Percentiles rank a stretch among this genome's conserved stretches.
These are phyloP conservation scores for Sphagnum magellanicum DNA, from an alignment of 228 moss, liverwort and hornwort genomes.

Conservation along the genomic window DNA sequence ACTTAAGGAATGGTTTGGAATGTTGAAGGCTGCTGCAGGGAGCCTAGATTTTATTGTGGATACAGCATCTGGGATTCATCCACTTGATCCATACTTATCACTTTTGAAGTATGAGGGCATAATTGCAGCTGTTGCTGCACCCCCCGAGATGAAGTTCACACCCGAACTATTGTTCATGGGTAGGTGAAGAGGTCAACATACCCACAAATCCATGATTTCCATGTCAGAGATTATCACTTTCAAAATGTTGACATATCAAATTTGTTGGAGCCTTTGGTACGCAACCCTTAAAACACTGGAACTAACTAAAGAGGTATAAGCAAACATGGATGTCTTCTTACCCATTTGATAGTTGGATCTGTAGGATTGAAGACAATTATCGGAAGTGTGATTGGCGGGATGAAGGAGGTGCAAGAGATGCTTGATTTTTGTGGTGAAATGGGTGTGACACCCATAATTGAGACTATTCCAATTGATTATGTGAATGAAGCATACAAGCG, in stretches of 20 bases:
- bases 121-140: constrained; percentile 3
- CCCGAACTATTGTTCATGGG: constrained; percentile 2
- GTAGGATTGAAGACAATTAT: constrained; percentile 37
- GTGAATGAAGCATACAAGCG: constrained; percentile 57
- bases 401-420: constrained; percentile 51
- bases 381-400: constrained; percentile 61
- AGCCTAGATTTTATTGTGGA: constrained; percentile 51
- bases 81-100: constrained; percentile 24
- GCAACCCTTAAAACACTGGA: too few species aligned
- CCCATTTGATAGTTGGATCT: too few species aligned
- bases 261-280: too few species aligned
- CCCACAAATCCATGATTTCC: too few species aligned
- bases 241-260: too few species aligned
- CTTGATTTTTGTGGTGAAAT: constrained; percentile 46
- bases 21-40: constrained; percentile 31
- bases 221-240: too few species aligned
- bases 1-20: background rate
- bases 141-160: constrained; percentile 3
- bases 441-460: constrained; percentile 32
- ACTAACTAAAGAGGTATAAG: too few species aligned
- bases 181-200: background rate
- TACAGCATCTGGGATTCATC: constrained; percentile 35
- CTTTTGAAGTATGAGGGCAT: constrained; percentile 37
- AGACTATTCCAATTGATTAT: constrained; percentile 34
- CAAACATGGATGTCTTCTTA: too few species aligned